Evolutionary conservation across 345 rosid species (phyloP), one percentile per base, ranked within the genome.

Genomic region (Heritiera fomes): DNA sequence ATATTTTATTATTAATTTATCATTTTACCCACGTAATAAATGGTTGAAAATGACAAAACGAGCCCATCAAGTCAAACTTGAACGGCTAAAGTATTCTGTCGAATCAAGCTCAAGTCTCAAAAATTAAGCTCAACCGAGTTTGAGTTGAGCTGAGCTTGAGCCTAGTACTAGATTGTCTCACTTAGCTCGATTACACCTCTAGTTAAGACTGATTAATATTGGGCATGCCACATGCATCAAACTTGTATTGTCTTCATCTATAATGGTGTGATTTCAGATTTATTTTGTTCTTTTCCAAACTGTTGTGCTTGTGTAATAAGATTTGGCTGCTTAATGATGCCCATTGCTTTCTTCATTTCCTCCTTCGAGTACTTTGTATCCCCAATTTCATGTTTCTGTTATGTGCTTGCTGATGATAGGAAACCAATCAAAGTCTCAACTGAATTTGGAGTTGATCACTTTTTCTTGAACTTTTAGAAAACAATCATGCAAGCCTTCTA

Each of bases 401-500:
- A 68, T 45, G 38, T 46, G 75, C 75, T 14, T 50, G 75, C 43
- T 50, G 59, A 30, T 32, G 0, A 23, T 30, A 30, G 43, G 60
- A 49, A 49, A 71, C 59, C 41, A 7, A 30, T 3, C 20, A 71
- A 50, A 71, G 7, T 71, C 12, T 50, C 60, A 71, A 71, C 2
- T 23, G 56, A 47, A 46, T 46, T 23, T 13, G 40, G 55, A 52
- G 60, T 28, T 71, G 71, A 67, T 18, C 32, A 4, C 30, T 43
- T 43, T 7, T 43, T 20, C 8, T 67, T 67, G 75, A 52, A 50
- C 43, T 18, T 71, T 71, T 71, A 32, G 45, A 71, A 73, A 73
- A 52, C 8, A 38, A n/a, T 55, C 64, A 73, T 55, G 76, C 64
- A 38, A 43, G 17, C 73, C 28, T 6, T 17, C 64, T 32, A 30